phyloP scores from a whole-genome alignment of 805 yeast species.

The Metschnikowia shivogae region DNA sequence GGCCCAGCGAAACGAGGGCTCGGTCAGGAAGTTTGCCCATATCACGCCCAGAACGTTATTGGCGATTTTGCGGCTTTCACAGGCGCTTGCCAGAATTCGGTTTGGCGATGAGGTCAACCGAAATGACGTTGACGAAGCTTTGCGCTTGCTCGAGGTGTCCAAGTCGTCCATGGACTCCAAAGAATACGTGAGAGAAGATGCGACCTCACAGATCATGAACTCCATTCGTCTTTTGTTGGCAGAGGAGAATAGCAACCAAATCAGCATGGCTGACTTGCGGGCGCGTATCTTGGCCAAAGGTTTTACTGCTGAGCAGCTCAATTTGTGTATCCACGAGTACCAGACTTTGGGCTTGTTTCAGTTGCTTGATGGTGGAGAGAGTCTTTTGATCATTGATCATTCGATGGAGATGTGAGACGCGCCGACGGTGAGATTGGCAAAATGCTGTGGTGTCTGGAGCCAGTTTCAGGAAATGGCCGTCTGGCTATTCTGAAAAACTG shows the following conservation, averaged over 20 bases:
- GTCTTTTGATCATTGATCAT: constrained; percentile 49
- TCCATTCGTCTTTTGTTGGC: constrained; percentile 45
- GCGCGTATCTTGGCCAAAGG: constrained; percentile 75
- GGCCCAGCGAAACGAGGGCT: constrained; percentile 72
- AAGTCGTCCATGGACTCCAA: constrained; percentile 70
- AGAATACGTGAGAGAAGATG: constrained; percentile 53
- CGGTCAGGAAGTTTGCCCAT: constrained; percentile 77
- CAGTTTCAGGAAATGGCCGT: too few species aligned
- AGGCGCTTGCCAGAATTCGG: constrained; percentile 88
- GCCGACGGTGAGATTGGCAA: not conserved
- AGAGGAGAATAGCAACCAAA: constrained; percentile 24
- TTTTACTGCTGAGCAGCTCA: constrained; percentile 73
- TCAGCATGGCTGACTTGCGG: constrained; percentile 46
- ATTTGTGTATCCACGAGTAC: constrained; percentile 73
- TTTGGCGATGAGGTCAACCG: constrained; percentile 66
- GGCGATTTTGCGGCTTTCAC: constrained; percentile 88
- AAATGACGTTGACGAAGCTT: constrained; percentile 93
- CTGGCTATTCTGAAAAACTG: too few species aligned
- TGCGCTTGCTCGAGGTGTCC: constrained; percentile 82
- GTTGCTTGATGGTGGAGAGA: constrained; percentile 63
- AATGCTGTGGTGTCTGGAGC: too few species aligned
- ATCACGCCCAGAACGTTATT: constrained; percentile 93
- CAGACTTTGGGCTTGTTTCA: constrained; percentile 72
- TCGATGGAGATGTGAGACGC: constrained; percentile 19
- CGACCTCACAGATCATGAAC: constrained; percentile 53